Evolutionary conservation across 805 yeast species (phyloP).

Genomic region (Pichia scutulata): DNA sequence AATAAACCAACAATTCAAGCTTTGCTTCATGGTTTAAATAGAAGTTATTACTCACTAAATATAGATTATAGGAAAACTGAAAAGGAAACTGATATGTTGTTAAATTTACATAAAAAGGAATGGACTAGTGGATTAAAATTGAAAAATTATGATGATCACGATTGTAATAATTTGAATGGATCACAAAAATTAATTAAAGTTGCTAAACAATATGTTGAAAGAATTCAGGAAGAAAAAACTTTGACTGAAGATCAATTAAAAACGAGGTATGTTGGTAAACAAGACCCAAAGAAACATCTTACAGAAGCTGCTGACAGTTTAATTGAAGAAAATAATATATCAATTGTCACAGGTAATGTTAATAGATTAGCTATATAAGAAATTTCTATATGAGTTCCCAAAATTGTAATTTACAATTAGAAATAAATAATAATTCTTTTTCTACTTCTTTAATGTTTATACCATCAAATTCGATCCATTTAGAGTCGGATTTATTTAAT

Average conservation of each 20-base stretch:
- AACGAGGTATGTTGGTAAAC: slow-evolving; percentile 96
- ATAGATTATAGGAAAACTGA: slow-evolving; percentile 91
- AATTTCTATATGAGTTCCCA: slow-evolving; percentile 37
- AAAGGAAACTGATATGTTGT: slow-evolving; percentile 86
- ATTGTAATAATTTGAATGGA: slow-evolving; percentile 63
- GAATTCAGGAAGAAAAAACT: slow-evolving; percentile 90
- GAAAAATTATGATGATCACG: slow-evolving; percentile 69
- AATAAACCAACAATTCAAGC: slow-evolving; percentile 97
- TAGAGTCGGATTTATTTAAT: slow-evolving; percentile 30
- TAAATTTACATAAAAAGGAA: slow-evolving; percentile 87
- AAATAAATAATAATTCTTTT: slow-evolving; percentile 51
- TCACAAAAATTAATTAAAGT: slow-evolving; percentile 78
- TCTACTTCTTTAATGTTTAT: slow-evolving; percentile 39
- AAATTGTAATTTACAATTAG: slow-evolving; percentile 58
- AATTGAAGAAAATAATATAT: slow-evolving; percentile 84
- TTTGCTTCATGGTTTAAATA: slow-evolving; percentile 90
- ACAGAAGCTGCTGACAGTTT: slow-evolving; percentile 79
- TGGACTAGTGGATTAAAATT: slow-evolving; percentile 92
- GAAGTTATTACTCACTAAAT: slow-evolving; percentile 92
- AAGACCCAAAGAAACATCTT: slow-evolving; percentile 97
- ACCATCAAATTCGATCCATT: slow-evolving; percentile 58
- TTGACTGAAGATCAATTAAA: slow-evolving; percentile 80
- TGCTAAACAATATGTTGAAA: slow-evolving; percentile 80
- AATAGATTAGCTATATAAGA: slow-evolving; percentile 78
- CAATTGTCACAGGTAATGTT: slow-evolving; percentile 81